Base-by-base conservation (phyloP, 192 early-diverging fungal species). In the Mortierella claussenii region DNA sequence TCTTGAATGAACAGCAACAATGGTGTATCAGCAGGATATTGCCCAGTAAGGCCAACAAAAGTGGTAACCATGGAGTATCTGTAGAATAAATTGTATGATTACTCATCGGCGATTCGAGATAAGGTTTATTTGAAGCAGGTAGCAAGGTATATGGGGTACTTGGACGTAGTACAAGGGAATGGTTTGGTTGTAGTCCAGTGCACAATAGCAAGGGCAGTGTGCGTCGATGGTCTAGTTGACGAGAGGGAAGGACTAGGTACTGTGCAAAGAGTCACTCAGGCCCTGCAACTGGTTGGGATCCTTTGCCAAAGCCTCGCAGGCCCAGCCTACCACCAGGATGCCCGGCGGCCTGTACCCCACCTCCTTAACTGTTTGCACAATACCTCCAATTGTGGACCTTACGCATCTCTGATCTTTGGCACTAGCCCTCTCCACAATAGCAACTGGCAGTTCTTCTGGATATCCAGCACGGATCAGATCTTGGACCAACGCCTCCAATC, bases 361-460 rank as follows among this genome's bases (percentile, higher is more conserved):
- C 45, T 81, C 82, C 23, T 87, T 85, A 43, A 93, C 84, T 40
- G 85, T 64, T 21, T 87, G 83, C 2, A 80, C 85, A 40, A 97
- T 94, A 3, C 79, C 87, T 1, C 56, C 79, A 30, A 97, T 24
- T 2, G 88, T 88, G 2, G 87, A 93, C 7, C 83, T 73, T 12
- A 96, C 73, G n/a, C 90, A 88, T 44, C 92, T 81, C 81, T 96
- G 90, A 50, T 93, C 90, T 1, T 78, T 55, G 49, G 91, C 92
- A 20, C 91, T 92, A 3, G 92, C 92, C 50, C 81, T 87, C 71
- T 98, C 96, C 7, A 98, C 85, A 34, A 98, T 90, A 4, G 94
- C 95, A 21, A 88, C 86, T 1, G 95, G 95, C 26, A 92, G 30
- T 9, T 89, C 76, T 0, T 65, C 44, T 4, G 96, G 96, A 61